phyloP scores from a whole-genome alignment of 345 rosid genomes.

The Arabidopsis thaliana region DNA sequence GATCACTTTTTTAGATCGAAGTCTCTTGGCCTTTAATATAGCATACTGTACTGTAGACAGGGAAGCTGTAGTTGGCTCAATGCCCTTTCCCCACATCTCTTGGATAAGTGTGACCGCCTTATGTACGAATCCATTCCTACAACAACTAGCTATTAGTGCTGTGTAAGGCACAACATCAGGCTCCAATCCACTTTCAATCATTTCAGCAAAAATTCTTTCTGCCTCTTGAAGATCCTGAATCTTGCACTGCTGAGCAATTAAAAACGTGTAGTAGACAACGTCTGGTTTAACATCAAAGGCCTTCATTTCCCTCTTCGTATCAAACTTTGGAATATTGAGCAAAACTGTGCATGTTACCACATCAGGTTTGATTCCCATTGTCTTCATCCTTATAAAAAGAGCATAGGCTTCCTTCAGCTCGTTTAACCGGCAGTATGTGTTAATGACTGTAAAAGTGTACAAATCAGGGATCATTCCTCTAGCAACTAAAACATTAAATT shows the following conservation, averaged over 20 bases:
- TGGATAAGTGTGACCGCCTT: constrained; percentile 49
- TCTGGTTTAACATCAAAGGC: too few species aligned
- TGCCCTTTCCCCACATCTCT: constrained; percentile 52
- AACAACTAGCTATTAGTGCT: constrained; percentile 16
- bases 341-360: too few species aligned
- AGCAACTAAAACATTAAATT: constrained; percentile 39
- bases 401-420: constrained; percentile 10
- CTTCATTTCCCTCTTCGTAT: too few species aligned
- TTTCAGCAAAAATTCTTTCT: not conserved
- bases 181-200: constrained; percentile 2
- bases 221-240: constrained; percentile 24
- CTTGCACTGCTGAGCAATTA: too few species aligned
- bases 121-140: not conserved
- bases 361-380: too few species aligned
- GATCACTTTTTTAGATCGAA: not conserved
- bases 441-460: constrained; percentile 58
- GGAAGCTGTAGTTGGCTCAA: constrained; percentile 38
- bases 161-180: constrained; percentile 13
- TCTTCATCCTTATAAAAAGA: too few species aligned
- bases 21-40: constrained; percentile 36
- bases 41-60: constrained; percentile 25
- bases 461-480: constrained; percentile 58
- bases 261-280: too few species aligned
- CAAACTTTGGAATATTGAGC: too few species aligned
- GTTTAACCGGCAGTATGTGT: constrained; percentile 57